Base-by-base conservation (phyloP, 2,329 filamentous ascomycete species). In the Phyllosticta ampelicida region DNA sequence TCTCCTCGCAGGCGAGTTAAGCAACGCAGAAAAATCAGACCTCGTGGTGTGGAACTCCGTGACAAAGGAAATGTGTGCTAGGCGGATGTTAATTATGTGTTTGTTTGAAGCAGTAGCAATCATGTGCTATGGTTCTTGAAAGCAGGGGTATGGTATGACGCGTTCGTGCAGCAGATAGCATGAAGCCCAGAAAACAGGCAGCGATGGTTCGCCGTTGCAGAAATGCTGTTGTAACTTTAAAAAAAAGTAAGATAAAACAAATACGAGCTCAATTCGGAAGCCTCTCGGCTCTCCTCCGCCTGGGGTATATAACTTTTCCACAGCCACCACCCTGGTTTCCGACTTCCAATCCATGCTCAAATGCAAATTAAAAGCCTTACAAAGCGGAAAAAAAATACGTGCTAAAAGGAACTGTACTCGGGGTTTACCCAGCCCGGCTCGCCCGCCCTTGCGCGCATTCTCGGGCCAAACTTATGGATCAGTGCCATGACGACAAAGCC, bases 381-480 rank as follows among this genome's bases (percentile, higher is more conserved):
- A 51, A 23, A 9, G n/a, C n/a, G n/a, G 18, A 20, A 51, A 21
- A n/a, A 44, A 5, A 10, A n/a, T 44, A n/a, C n/a, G n/a, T n/a
- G n/a, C n/a, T n/a, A 44, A n/a, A 44, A 44, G 13, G 36, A 44
- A 44, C 36, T n/a, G 48, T 60, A 63, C 55, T 63, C 62, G 21
- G 62, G 62, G 20, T 63, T 63, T 19, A 63, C 61, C 62, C 62
- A 63, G 36, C 55, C 44, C 2, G 62, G 62, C 13, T 59, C 36
- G 9, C 62, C 62, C 10, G 50, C 51, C 59, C 30, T 56, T 16
- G 53, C 56, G 50, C 62, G 55, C n/a, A 67, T 54, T 51, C 48
- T 59, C 10, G 64, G 55, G 10, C 64, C 65, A 52, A 62, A 68
- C 11, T 60, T 61, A 21, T 67, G 66, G 10, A 68, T 52, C 16